Evolutionary conservation across 352 stramenopile genomes (phyloP).

Genomic region (Phytophthora chlamydospora): DNA sequence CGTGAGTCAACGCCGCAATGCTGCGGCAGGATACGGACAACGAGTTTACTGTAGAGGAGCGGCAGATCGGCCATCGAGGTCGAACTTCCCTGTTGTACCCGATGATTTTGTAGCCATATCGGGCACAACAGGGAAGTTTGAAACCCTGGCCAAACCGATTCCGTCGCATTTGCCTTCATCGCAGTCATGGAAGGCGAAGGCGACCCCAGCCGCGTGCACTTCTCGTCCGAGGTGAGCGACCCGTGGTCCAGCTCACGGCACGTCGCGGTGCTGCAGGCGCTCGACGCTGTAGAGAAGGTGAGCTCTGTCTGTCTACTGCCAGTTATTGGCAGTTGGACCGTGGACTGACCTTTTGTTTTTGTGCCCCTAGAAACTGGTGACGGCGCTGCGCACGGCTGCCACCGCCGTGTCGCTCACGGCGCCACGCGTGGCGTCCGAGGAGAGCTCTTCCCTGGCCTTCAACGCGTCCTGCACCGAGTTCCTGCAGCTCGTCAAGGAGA

Average conservation of each 20-base stretch:
- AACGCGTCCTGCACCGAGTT: conserved; percentile 83
- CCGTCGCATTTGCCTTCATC: not conserved
- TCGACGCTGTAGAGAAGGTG: conserved; percentile 81
- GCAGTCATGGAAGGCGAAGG: conserved; percentile 62
- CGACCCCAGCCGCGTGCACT: conserved; percentile 75
- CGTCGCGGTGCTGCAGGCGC: conserved; percentile 75
- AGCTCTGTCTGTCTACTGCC: not conserved
- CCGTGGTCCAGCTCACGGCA: conserved; percentile 77
- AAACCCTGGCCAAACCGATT: conserved; percentile 10
- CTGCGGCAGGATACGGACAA: conserved; percentile 1
- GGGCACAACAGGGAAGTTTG: not conserved
- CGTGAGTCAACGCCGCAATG: conserved; percentile 23
- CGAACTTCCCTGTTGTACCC: too few relatives aligned
- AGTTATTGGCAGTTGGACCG: too few relatives aligned
- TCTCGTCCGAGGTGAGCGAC: conserved; percentile 64
- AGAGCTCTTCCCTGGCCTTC: conserved; percentile 75
- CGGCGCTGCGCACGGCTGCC: conserved; percentile 67
- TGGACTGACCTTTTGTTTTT: conserved; percentile 7
- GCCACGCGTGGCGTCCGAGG: conserved; percentile 65
- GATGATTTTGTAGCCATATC: conserved; percentile 19
- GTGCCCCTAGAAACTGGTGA: conserved; percentile 78
- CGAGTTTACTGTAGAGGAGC: conserved; percentile 21
- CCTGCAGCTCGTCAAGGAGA: conserved; percentile 86
- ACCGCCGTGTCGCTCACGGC: conserved; percentile 72
- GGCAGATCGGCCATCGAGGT: conserved; percentile 6